Base-by-base conservation (phyloP, 352 stramenopile species). In the Phytophthora boehmeriae region DNA sequence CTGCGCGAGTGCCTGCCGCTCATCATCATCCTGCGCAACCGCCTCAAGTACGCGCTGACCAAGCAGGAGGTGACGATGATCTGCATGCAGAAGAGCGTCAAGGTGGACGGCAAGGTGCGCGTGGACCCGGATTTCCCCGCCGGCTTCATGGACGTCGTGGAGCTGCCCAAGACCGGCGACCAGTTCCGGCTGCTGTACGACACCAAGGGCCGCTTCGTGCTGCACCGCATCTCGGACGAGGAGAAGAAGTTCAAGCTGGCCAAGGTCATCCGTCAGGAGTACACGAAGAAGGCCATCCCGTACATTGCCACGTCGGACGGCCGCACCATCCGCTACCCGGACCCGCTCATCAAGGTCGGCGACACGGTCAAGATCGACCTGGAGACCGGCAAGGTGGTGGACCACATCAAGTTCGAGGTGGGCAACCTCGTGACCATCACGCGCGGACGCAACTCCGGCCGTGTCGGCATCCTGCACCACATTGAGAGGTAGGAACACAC, bases 131-230 rank as follows among this genome's bases (percentile, higher is more conserved):
- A 98, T 84, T 99, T 98, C 87, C 97, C 97, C 34, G 96, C 96
- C 27, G 97, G 98, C 47, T 99, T 99, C 90, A 99, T 99, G 97
- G 97, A 99, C 71, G 96, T 99, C n/a, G 88, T 99, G 32, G 86
- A 97, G 68, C 85, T 99, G 38, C 90, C 98, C 57, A 99, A 99
- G 89, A 93, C 93, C 42, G 92, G 89, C 52, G 97, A 99, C 83
- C 75, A 91, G 59, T 99, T 99, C 90, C 96, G 98, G 68, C 83
- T 99, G 5, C 53, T 99, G 46, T 99, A 98, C 85, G 97, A 99
- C 81, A 97, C 87, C 57, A 99, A 99, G 91, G 97, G 98, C 80
- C 94, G 97, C 65, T 99, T 99, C 68, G 92, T 98, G 59, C 85
- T 99, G 47, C 97, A 99, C 88, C 88, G 94, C 54, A 92, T 99